Evolutionary conservation across 805 yeast species (phyloP).

Genomic region (Candida easanensis): DNA sequence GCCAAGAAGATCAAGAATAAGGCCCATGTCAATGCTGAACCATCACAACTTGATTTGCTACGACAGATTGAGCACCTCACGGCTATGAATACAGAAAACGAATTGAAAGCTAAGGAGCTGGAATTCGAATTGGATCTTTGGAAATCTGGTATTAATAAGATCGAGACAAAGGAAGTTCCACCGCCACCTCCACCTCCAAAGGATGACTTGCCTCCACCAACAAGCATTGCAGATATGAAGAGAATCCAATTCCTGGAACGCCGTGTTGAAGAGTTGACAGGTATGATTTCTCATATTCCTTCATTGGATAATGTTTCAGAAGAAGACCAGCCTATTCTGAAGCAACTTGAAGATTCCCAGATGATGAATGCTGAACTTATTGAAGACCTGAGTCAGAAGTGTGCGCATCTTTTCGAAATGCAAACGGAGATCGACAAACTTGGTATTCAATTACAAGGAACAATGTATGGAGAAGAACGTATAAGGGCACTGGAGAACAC

Average conservation of each 20-base stretch:
- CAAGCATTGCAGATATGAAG: constrained; percentile 3
- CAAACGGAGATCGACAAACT: constrained; percentile 41
- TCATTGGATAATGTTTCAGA: background rate
- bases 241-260: constrained; percentile 6
- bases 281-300: constrained; percentile 16
- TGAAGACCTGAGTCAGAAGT: constrained; percentile 27
- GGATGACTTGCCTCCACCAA: background rate
- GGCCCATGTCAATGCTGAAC: constrained; percentile 52
- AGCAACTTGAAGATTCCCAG: constrained; percentile 20
- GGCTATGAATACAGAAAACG: constrained; percentile 17
- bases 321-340: constrained; percentile 3
- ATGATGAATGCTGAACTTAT: constrained; percentile 19
- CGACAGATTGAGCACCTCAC: constrained; percentile 22
- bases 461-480: constrained; percentile 38
- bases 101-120: constrained; percentile 16
- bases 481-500: constrained; percentile 55
- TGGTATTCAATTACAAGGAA: constrained; percentile 31
- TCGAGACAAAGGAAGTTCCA: constrained; percentile 1
- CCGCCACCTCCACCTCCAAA: constrained; percentile 13
- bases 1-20: constrained; percentile 66
- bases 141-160: constrained; percentile 19
- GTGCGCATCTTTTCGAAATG: constrained; percentile 34
- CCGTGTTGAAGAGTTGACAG: constrained; percentile 17
- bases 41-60: constrained; percentile 22
- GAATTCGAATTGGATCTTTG: constrained; percentile 24